Conservation (phyloP, 352 stramenopile genomes). For the Pythium chondricola region DNA sequence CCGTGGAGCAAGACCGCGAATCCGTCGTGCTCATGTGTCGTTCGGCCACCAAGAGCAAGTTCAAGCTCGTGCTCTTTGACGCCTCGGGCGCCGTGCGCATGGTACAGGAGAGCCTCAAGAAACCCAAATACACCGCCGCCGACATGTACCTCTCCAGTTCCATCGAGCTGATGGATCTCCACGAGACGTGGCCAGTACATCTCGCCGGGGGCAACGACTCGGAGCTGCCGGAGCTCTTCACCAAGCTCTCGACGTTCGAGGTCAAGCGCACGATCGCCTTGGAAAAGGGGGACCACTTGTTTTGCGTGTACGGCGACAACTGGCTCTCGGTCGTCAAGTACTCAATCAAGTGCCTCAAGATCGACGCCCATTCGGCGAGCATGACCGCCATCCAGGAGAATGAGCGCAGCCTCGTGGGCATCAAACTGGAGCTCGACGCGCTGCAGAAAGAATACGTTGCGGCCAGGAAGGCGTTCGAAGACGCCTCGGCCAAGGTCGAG, state of each 20-base stretch:
- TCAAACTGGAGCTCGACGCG: conserved; percentile 70
- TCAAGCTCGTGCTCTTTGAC: conserved; percentile 87
- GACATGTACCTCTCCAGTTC: conserved; percentile 84
- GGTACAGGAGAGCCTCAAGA: conserved; percentile 80
- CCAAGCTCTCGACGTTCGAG: conserved; percentile 78
- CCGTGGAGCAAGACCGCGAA: conserved; percentile 62
- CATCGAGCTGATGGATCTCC: conserved; percentile 85
- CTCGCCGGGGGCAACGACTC: conserved; percentile 44
- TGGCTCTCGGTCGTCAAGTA: conserved; percentile 86
- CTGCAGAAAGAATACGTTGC: conserved; percentile 77
- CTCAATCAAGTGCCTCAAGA: conserved; percentile 83
- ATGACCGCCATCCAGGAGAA: conserved; percentile 64
- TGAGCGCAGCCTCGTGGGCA: conserved; percentile 65
- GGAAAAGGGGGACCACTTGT: conserved; percentile 77
- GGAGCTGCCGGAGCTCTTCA: conserved; percentile 79
- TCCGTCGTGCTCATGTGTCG: conserved; percentile 81
- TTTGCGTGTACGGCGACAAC: conserved; percentile 87
- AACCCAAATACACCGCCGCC: conserved; percentile 70
- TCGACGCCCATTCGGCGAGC: conserved; percentile 44
- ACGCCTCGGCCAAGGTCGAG: conserved; percentile 58
- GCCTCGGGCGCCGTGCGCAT: conserved; percentile 66
- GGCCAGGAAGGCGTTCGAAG: conserved; percentile 78
- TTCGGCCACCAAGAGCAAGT: conserved; percentile 81
- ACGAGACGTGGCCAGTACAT: conserved; percentile 68
- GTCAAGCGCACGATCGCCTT: conserved; percentile 72